Base-by-base conservation (phyloP, 2,329 filamentous ascomycete genomes). In the Ceratocystis smalleyi region DNA sequence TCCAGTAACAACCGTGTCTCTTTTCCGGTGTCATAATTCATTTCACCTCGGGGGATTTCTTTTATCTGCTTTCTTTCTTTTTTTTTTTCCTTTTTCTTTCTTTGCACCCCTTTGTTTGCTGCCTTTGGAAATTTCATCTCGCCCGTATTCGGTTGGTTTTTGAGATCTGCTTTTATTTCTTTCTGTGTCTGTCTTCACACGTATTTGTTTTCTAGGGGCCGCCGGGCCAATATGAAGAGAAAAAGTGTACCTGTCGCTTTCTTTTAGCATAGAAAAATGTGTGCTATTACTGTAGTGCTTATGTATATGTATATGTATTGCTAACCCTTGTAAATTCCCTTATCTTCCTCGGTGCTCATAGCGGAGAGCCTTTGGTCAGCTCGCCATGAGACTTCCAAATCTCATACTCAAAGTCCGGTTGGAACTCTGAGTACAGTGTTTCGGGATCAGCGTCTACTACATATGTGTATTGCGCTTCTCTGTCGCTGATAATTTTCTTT, bases 391-490 rank as follows among this genome's bases (percentile, higher is more conserved):
- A 73, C 64, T 70, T 70, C 70, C 70, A 72, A 43, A 72, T 69
- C 63, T 74, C 72, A 64, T 71, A 73, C 64, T 73, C 68, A 8
- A 74, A 69, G n/a, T 74, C 71, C 1, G 72, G 72, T 57, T 73
- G 72, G n/a, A 74, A 73, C 59, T 74, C 72, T 0, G 69, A 70
- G 57, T 73, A 74, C 4, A 74, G 59, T 2, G 72, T 70, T 64
- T 71, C 71, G 70, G 60, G 43, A 27, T 72, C 70, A 12, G 71
- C 69, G 49, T 72, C 72, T 12, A 72, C 69, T 49, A 70, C 69
- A 67, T 72, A 73, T 30, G 75, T 77, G 68, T 74, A 75, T 59
- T 71, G 71, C 2, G 76, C 76, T 67, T 74, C 74, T 57, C 77
- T 74, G 51, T 76, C 72, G 5, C 69, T 69, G 12, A 77, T 72